Conservation (phyloP, 495 filamentous ascomycete species). For the Aspergillus carlsbadensis region DNA sequence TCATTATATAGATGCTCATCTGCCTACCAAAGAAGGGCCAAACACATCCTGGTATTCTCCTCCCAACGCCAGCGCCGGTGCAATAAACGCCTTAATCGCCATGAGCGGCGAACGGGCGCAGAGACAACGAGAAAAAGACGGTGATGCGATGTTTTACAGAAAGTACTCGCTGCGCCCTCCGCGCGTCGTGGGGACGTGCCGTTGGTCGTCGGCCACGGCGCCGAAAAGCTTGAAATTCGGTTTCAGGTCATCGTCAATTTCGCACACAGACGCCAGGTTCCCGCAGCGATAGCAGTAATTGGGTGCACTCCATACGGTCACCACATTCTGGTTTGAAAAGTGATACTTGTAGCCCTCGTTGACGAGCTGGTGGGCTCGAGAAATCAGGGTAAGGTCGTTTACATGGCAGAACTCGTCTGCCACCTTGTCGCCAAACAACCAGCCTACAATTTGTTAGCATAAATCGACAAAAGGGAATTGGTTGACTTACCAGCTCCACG, state of each 20-base stretch:
- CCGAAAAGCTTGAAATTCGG: slow-evolving; percentile 93
- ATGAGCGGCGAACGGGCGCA: slow-evolving; percentile 6
- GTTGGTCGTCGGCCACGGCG: slow-evolving; percentile 87
- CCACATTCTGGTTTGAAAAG: slow-evolving; percentile 91
- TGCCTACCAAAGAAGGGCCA: slow-evolving; percentile 14
- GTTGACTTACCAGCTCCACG: slow-evolving; percentile 69
- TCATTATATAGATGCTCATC: slow-evolving; percentile 41
- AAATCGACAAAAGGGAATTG: not conserved
- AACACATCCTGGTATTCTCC: slow-evolving; percentile 15
- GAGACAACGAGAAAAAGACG: slow-evolving; percentile 14
- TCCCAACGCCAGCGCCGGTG: slow-evolving; percentile 44
- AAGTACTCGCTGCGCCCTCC: slow-evolving; percentile 92
- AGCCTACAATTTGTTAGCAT: slow-evolving; percentile 46
- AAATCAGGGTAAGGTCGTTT: slow-evolving; percentile 91
- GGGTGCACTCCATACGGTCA: slow-evolving; percentile 98
- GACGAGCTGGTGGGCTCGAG: slow-evolving; percentile 92
- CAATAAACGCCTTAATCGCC: slow-evolving; percentile 16
- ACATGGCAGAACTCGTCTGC: slow-evolving; percentile 99
- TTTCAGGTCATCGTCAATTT: slow-evolving; percentile 77
- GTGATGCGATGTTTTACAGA: slow-evolving; percentile 57
- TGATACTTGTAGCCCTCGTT: slow-evolving; percentile 99
- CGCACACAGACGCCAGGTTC: slow-evolving; percentile 96
- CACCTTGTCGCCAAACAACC: slow-evolving; percentile 97
- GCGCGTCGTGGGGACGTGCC: slow-evolving; percentile 79
- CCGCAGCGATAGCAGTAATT: slow-evolving; percentile 99